Conservation (phyloP, 805 yeast genomes). For the Naumovozyma baii region DNA sequence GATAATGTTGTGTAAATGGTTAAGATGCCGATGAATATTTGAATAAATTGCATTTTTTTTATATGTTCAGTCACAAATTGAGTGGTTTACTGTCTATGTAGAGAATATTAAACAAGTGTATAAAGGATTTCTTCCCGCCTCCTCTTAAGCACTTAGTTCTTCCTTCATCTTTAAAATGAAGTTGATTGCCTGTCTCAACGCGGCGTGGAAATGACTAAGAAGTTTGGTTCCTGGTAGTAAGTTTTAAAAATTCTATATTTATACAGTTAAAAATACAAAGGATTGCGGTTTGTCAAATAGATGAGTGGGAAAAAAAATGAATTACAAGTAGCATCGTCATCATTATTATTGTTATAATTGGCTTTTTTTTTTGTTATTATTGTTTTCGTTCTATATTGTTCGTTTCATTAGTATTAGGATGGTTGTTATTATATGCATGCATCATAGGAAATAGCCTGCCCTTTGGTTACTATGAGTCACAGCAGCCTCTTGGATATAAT, state of each 20-base stretch:
- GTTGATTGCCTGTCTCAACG: too few relatives aligned
- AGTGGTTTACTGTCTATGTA: too few relatives aligned
- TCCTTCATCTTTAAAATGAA: too few relatives aligned
- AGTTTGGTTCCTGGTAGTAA: too few relatives aligned
- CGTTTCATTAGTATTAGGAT: too few relatives aligned
- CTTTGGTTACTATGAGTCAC: slow-evolving; percentile 24
- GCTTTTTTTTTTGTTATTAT: not conserved
- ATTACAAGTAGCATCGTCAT: too few relatives aligned
- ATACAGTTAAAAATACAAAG: not conserved
- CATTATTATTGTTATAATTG: not conserved
- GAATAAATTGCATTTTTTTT: not conserved
- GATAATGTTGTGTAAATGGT: not conserved
- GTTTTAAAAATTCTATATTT: not conserved
- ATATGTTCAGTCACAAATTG: not conserved
- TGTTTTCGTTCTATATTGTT: too few relatives aligned
- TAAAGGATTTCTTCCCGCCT: too few relatives aligned
- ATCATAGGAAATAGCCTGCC: slow-evolving; percentile 29
- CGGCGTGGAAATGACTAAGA: too few relatives aligned
- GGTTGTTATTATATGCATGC: not conserved
- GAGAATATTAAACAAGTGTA: too few relatives aligned
- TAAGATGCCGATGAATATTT: not conserved
- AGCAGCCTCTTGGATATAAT: slow-evolving; percentile 32
- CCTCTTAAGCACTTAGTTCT: too few relatives aligned
- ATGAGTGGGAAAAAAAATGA: too few relatives aligned
- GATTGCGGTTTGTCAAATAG: not conserved